A percentile compares a stretch with the other conserved stretches of the same genome.
Evolutionary conservation across 495 filamentous ascomycete genomes (phyloP).

Genomic region (Aspergillus cavernicola): DNA sequence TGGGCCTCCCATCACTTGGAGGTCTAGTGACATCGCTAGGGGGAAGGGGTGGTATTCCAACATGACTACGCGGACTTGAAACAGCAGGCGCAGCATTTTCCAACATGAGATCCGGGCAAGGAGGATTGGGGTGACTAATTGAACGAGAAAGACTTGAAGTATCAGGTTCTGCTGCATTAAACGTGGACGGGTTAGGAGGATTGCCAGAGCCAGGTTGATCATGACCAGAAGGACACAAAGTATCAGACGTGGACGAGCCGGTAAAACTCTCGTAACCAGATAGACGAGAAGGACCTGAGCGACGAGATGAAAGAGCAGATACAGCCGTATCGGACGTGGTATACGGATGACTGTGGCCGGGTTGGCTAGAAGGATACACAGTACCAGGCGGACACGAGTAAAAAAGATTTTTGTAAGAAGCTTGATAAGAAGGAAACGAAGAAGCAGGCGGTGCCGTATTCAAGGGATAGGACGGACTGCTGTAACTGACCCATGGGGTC

Average conservation of each 20-base stretch:
- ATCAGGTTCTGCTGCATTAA: background rate
- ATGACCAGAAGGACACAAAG: background rate
- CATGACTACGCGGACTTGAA: too few species aligned
- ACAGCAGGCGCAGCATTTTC: too few species aligned
- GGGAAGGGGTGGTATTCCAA: background rate
- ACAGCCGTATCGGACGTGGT: too few species aligned
- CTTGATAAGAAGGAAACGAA: background rate
- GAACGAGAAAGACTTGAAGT: background rate
- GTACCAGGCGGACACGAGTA: background rate
- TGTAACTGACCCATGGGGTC: slow-evolving; percentile 1
- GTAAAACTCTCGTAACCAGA: too few species aligned
- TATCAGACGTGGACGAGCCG: too few species aligned
- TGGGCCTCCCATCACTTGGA: background rate
- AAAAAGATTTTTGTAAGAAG: background rate
- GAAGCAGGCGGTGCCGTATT: background rate
- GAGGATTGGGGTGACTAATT: background rate
- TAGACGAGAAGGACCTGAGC: too few species aligned
- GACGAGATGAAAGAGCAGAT: too few species aligned
- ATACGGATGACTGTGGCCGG: too few species aligned
- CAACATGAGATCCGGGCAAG: too few species aligned
- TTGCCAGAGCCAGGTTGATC: background rate
- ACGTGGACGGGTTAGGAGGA: background rate
- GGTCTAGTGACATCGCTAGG: too few species aligned
- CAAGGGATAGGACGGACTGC: background rate
- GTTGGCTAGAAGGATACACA: too few species aligned